phyloP scores from a whole-genome alignment of 2,329 filamentous ascomycete genomes.

The Rutstroemia sp. region DNA sequence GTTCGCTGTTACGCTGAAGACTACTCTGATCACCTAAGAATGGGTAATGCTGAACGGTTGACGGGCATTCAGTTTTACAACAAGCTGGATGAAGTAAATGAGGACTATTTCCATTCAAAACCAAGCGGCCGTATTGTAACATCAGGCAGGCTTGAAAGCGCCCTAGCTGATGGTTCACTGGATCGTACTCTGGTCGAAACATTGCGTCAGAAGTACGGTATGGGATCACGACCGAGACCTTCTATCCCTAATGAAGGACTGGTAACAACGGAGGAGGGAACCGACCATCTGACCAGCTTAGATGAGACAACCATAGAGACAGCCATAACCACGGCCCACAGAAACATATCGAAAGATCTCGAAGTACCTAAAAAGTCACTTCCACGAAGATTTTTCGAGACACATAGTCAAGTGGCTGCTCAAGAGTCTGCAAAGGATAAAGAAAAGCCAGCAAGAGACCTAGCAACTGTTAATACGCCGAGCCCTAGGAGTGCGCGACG shows the following conservation, averaged over 20 bases:
- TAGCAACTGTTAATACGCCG: background rate
- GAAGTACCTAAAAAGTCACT: background rate
- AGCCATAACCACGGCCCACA: background rate
- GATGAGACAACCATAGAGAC: background rate
- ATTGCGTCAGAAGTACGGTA: background rate
- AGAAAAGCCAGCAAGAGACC: background rate
- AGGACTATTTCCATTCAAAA: background rate
- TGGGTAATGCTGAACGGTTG: background rate
- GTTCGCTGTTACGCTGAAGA: slow-evolving; percentile 37
- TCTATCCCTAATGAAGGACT: background rate
- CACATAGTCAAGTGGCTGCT: slow-evolving; percentile 1
- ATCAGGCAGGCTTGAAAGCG: background rate
- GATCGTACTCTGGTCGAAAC: background rate
- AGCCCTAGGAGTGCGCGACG: background rate
- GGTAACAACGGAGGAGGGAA: background rate
- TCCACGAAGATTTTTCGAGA: slow-evolving; percentile 6
- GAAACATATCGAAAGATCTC: background rate
- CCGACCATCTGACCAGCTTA: background rate
- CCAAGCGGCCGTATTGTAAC: background rate
- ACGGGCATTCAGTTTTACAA: slow-evolving; percentile 1
- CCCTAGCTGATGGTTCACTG: background rate
- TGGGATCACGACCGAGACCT: background rate
- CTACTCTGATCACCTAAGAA: slow-evolving; percentile 26
- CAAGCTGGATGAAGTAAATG: background rate
- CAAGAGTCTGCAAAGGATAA: background rate